Percentiles rank a stretch among this genome's conserved stretches.
Conservation (phyloP, 192 early-diverging fungal species). For the Coemansia sp. region DNA sequence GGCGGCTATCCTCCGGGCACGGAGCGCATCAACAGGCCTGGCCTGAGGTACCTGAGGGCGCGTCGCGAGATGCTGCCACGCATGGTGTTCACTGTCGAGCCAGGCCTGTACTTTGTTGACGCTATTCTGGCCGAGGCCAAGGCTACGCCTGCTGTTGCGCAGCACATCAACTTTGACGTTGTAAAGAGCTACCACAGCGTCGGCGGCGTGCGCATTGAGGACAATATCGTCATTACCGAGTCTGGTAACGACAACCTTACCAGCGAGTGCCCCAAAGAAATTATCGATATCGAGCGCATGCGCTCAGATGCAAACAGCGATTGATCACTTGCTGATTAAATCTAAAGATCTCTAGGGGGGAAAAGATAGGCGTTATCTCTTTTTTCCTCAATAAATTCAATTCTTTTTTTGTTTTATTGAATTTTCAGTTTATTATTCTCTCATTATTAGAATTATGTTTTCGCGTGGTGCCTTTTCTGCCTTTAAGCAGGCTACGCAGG, state of each 20-base stretch:
- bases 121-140: slow-evolving; percentile 69
- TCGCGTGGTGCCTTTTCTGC: slow-evolving; percentile 38
- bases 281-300: slow-evolving; percentile 68
- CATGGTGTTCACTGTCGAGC: slow-evolving; percentile 92
- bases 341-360: neutral
- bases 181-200: slow-evolving; percentile 70
- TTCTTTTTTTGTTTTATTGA: slow-evolving; percentile 2
- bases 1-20: slow-evolving; percentile 72
- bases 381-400: neutral
- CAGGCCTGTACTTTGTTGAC: slow-evolving; percentile 91
- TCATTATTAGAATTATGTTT: slow-evolving; percentile 33
- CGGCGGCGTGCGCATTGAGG: slow-evolving; percentile 94
- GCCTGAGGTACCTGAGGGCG: slow-evolving; percentile 74
- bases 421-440: neutral
- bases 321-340: neutral
- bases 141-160: slow-evolving; percentile 55
- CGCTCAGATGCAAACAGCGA: slow-evolving; percentile 19
- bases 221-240: slow-evolving; percentile 81
- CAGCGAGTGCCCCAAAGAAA: slow-evolving; percentile 69
- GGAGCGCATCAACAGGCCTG: slow-evolving; percentile 67
- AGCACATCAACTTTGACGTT: slow-evolving; percentile 67
- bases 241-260: slow-evolving; percentile 81
- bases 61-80: slow-evolving; percentile 70
- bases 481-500: slow-evolving; percentile 39
- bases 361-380: no score